Conservation (phyloP, 805 yeast species). For the Hanseniaspora osmophila region DNA sequence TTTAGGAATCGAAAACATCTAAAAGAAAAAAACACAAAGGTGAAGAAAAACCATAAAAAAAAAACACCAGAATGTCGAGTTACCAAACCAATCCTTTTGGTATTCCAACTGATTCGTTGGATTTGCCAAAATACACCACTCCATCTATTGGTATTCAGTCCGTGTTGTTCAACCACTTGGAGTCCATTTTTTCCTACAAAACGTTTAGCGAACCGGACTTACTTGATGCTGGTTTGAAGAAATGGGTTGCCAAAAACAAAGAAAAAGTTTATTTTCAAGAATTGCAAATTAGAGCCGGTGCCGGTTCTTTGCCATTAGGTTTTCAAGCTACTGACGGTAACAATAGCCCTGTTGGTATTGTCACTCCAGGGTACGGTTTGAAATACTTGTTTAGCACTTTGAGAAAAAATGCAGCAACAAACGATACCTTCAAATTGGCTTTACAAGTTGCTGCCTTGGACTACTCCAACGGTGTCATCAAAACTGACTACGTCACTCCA, state of each 20-base stretch:
- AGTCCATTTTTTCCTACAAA: constrained; percentile 55
- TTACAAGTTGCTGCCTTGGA: constrained; percentile 68
- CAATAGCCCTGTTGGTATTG: constrained; percentile 25
- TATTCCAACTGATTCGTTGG: constrained; percentile 40
- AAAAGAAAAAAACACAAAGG: neutral
- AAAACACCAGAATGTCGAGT: constrained; percentile 1
- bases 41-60: neutral
- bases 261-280: constrained; percentile 16
- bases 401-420: constrained; percentile 18
- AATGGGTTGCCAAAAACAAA: constrained; percentile 33
- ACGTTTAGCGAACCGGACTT: constrained; percentile 47
- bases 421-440: constrained; percentile 36
- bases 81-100: constrained; percentile 43
- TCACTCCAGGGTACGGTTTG: constrained; percentile 58
- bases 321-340: constrained; percentile 31
- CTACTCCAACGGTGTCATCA: constrained; percentile 42
- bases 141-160: constrained; percentile 42
- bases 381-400: constrained; percentile 53
- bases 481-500: constrained; percentile 50
- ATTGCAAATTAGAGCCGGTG: constrained; percentile 70
- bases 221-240: constrained; percentile 42
- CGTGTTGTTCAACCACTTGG: constrained; percentile 35
- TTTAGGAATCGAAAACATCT: no score
- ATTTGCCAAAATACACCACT: constrained; percentile 36
- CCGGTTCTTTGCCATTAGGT: constrained; percentile 67